Evolutionary conservation across 768 basidiomycete genomes (phyloP), one percentile per base, ranked within the genome.

Genomic region (Amanita muscaria): DNA sequence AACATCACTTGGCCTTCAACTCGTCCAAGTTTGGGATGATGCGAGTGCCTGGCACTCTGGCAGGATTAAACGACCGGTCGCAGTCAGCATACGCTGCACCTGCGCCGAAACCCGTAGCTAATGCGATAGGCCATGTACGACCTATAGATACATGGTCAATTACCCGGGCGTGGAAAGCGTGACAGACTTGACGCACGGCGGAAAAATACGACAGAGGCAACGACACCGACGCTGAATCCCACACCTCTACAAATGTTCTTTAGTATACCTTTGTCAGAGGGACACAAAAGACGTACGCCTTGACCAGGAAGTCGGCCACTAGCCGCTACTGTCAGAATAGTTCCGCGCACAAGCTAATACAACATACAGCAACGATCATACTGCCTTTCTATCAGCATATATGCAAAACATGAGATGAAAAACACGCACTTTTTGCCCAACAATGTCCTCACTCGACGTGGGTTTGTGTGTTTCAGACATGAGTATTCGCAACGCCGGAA

Each of bases 81-180:
- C 90, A 92, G 73, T 93, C 90, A 23, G 87, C 81, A 59, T 89
- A 92, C 22, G 90, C 88, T 42, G 80, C 79, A 33, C 90, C 90
- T 31, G 80, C 74, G 25, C 90, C 90, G 59, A 92, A 91, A 27
- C 90, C 90, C 5, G 87, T 86, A 12, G 83, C 71, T 45, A 93
- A 75, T 23, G 86, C 80, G 52, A 94, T 80, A 35, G 90, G 90
- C 88, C 89, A 94, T 58, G 85, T 84, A 47, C 91, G 86, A 70
- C 90, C 90, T 92, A 49, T 32, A 33, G 45, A 36, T 37, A 18
- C 42, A 25, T 37, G 44, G 52, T 49, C 40, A 51, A 41, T 35
- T 30, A 32, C 15, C 49, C 22, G 32, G 25, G 39, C 14, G 41
- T 16, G 21, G 34, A 44, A 36, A 9, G 25, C 46, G 44, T 34